phyloP scores from a whole-genome alignment of 345 rosid species.

The Murraya koenigii region DNA sequence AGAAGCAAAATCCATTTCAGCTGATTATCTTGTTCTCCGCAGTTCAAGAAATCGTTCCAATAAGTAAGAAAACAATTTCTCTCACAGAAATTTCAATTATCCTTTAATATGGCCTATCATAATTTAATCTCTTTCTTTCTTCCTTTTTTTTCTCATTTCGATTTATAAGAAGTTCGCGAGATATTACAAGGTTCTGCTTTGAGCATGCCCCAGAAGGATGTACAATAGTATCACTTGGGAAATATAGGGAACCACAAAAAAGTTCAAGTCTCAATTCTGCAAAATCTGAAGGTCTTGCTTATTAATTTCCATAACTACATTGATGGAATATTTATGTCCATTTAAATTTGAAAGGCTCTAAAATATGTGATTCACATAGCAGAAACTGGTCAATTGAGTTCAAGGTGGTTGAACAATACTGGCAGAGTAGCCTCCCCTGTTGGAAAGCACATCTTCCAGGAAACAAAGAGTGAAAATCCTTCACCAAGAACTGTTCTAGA shows the following conservation, averaged over 20 bases:
- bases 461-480: conserved; percentile 28
- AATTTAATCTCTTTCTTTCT: no score
- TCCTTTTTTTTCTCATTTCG: not conserved
- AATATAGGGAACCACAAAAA: conserved; percentile 24
- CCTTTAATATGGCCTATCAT: not conserved
- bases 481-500: conserved; percentile 63
- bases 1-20: conserved; percentile 73
- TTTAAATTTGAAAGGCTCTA: not conserved
- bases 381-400: conserved; percentile 30
- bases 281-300: conserved; percentile 39
- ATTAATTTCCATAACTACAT: not conserved
- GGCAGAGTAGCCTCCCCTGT: conserved; percentile 19
- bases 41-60: conserved; percentile 48
- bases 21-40: conserved; percentile 64
- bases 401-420: conserved; percentile 26
- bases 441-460: conserved; percentile 8
- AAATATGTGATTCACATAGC: conserved; percentile 1
- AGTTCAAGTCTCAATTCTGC: conserved; percentile 27
- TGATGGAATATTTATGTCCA: not conserved
- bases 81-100: not conserved
- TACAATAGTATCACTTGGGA: conserved; percentile 65
- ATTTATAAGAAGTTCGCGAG: conserved; percentile 40
- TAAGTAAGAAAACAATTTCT: conserved; percentile 25
- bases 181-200: conserved; percentile 47
- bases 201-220: conserved; percentile 61